Base-by-base conservation (phyloP, 768 basidiomycete species). In the Crucibulum laeve region DNA sequence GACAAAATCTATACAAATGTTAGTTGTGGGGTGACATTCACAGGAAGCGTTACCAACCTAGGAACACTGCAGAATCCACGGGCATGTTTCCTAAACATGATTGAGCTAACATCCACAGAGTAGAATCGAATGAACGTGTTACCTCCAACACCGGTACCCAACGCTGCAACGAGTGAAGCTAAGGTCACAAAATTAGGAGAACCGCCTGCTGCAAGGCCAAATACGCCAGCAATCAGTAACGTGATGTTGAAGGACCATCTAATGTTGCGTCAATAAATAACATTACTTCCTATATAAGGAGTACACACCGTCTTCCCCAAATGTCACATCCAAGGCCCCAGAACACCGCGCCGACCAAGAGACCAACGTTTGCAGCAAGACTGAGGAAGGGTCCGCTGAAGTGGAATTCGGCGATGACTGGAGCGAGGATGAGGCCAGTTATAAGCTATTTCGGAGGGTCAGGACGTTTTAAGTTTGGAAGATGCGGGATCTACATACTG, bases 231-330 rank as follows among this genome's bases (percentile, higher is more conserved):
- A 47, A 88, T 75, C 38, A 85, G 68, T 5, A 88, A 62, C 0
- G 86, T 89, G n/a, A 81, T 50, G 54, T 87, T 84, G 59, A 84
- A 85, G 3, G 75, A 78, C 65, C 75, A 74, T 45, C 78, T 80
- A 44, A 14, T 26, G 49, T 22, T 30, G 8, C 21, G 14, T 21
- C n/a, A 25, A 26, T 15, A 33, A 21, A 39, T 34, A 7, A 30
- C 8, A 19, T 36, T 36, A 36, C 10, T 7, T 10, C 17, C 18
- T 17, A 25, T 45, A 44, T 39, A 10, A 4, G 14, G 8, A 51
- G 34, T 10, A 53, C 58, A 19, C 45, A 82, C 79, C 69, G 70
- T 56, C 84, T 66, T 5, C 84, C 84, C 82, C 83, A 86, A 3
- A 85, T 60, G 47, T 86, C 84, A n/a, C 76, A 79, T 13, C 74